These are phyloP conservation scores for Mimosa pudica DNA, from an alignment of 306 rosid genomes.

Conservation along the genomic window DNA sequence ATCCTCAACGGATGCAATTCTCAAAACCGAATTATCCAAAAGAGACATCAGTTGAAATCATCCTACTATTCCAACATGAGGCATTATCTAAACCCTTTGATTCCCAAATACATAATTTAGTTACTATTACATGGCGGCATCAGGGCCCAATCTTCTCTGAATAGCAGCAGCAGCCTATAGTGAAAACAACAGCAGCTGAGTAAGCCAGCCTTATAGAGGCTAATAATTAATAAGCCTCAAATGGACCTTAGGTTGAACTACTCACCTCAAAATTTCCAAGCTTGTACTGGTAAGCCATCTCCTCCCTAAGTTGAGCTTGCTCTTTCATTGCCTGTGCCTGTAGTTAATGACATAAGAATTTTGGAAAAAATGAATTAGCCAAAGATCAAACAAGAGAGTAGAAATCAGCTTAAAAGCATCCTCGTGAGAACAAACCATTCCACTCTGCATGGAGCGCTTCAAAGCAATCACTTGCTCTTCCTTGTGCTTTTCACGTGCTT, in stretches of 20 bases:
- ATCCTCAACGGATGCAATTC: background rate
- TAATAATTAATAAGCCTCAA: background rate
- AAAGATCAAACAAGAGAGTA: background rate
- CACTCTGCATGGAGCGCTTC: slow-evolving; percentile 85
- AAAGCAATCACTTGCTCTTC: slow-evolving; percentile 79
- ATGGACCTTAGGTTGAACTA: slow-evolving; percentile 25
- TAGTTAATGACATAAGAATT: slow-evolving; percentile 24
- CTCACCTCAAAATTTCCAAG: slow-evolving; percentile 86
- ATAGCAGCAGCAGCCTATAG: slow-evolving; percentile 96
- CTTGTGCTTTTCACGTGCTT: slow-evolving; percentile 82
- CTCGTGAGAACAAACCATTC: slow-evolving; percentile 69
- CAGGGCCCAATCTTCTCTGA: slow-evolving; percentile 96
- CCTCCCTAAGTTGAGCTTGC: slow-evolving; percentile 97
- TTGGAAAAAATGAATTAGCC: slow-evolving; percentile 6
- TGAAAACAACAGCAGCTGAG: slow-evolving; percentile 23
- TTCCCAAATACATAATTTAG: slow-evolving; percentile 21
- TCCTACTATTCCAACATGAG: background rate
- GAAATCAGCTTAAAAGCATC: slow-evolving; percentile 13
- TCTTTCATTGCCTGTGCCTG: slow-evolving; percentile 99
- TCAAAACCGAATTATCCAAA: slow-evolving; percentile 14
- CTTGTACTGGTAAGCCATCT: slow-evolving; percentile 98
- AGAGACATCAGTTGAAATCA: slow-evolving; percentile 24
- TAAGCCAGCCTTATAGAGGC: slow-evolving; percentile 9
- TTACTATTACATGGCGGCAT: slow-evolving; percentile 58
- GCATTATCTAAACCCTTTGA: slow-evolving; percentile 20